Base-by-base conservation (phyloP, 1,139 yeast genomes). In the Ashbya aceris region DNA sequence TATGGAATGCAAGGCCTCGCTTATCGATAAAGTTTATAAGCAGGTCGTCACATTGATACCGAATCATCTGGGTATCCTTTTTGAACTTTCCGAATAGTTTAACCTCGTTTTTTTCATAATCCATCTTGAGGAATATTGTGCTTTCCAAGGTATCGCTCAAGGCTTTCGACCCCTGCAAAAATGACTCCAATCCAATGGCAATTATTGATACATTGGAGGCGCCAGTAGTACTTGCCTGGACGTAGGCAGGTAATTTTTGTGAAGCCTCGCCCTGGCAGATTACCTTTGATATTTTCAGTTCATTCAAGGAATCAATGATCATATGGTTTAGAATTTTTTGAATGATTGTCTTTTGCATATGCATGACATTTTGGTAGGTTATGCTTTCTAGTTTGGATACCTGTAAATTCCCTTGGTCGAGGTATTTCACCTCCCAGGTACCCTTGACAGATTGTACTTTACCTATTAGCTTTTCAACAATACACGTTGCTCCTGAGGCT, bases 271-370 rank as follows among this genome's bases (percentile, higher is more conserved):
- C 49, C 14, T 47, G 42, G 36, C 61, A 57, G 7, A 58, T 49
- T 36, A 46, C 52, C 41, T 60, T 60, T 10, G 49, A 45, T 26
- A 60, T 59, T 14, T 54, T 52, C 38, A 61, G 47, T 41, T 54
- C 58, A 11, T 68, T 69, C 46, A 82, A 66, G 45, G 83, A 86
- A 50, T 76, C 80, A 12, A 77, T 67, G 6, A 82, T 69, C 68
- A 80, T 69, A 49, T 80, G 82, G 46, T 78, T 76, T 40, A 80
- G 71, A 40, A 82, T 73, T 62, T 71, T 72, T 44, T 79, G 77
- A 2, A 82, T 71, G 27, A 83, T 73, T 9, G 70, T 55, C 30
- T 69, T 71, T 10, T 80, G 70, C 35, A 81, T 60, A 2, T 66
- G 61, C 41, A 68, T 63, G 45, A 80, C 72, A 47, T 72, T 75